Conservation (phyloP, 2,329 filamentous ascomycete genomes). For the Talaromyces piceae region DNA sequence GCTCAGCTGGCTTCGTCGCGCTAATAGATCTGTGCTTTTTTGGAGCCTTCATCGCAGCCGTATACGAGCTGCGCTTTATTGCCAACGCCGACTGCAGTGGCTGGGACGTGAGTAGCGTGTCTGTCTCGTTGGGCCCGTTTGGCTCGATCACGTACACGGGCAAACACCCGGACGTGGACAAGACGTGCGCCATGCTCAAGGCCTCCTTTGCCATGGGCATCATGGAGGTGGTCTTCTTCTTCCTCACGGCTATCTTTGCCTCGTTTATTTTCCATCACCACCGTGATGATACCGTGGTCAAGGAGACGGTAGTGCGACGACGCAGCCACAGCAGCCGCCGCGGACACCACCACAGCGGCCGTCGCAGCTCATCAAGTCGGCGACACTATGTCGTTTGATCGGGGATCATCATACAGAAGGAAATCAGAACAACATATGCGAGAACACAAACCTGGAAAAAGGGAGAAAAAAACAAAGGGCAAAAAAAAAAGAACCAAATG, state of each 20-base stretch:
- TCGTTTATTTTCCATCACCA: constrained; percentile 32
- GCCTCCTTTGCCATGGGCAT: constrained; percentile 82
- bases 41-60: constrained; percentile 55
- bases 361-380: constrained; percentile 12
- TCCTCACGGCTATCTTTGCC: constrained; percentile 66
- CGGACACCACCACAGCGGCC: constrained; percentile 18
- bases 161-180: constrained; percentile 51
- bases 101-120: constrained; percentile 48
- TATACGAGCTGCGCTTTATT: constrained; percentile 52
- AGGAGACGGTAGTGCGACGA: constrained; percentile 31
- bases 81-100: constrained; percentile 59
- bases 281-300: constrained; percentile 27
- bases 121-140: constrained; percentile 55
- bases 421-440: not conserved
- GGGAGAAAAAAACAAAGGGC: not conserved
- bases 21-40: constrained; percentile 56
- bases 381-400: constrained; percentile 13
- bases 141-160: constrained; percentile 45
- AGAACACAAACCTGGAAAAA: not conserved
- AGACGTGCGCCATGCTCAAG: constrained; percentile 88
- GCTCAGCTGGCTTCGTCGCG: constrained; percentile 53
- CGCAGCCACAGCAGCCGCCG: constrained; percentile 30
- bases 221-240: constrained; percentile 78
- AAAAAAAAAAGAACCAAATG: not conserved
- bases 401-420: not conserved